Evolutionary conservation across 352 stramenopile species (phyloP).

Genomic region (Phytophthora pluvialis): DNA sequence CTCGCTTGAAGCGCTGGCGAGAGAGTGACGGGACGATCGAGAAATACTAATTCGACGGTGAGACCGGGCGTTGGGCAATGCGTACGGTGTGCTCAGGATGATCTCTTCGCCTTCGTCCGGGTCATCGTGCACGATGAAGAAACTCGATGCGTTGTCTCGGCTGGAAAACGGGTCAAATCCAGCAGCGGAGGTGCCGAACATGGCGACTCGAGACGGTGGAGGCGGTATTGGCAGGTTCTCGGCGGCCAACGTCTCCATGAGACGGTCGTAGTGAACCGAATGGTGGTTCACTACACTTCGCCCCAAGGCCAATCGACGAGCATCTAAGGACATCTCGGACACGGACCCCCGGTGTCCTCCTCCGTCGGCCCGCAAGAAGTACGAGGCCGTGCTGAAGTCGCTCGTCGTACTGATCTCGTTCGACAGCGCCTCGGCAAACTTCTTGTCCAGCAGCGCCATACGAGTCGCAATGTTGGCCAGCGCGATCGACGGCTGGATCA

Average conservation of each 20-base stretch:
- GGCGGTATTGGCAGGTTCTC: slow-evolving; percentile 51
- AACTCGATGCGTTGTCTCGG: slow-evolving; percentile 47
- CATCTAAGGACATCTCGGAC: slow-evolving; percentile 50
- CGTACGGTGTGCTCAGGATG: slow-evolving; percentile 15
- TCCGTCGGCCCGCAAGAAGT: slow-evolving; percentile 57
- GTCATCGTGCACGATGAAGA: slow-evolving; percentile 59
- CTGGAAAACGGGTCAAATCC: slow-evolving; percentile 57
- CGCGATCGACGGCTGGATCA: slow-evolving; percentile 72
- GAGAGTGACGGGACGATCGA: slow-evolving; percentile 3
- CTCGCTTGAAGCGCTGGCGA: slow-evolving; percentile 4
- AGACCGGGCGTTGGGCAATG: slow-evolving; percentile 1
- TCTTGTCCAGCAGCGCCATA: slow-evolving; percentile 61
- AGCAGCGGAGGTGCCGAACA: slow-evolving; percentile 63
- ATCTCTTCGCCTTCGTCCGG: slow-evolving; percentile 39
- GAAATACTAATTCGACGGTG: slow-evolving; percentile 11
- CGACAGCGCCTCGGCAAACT: slow-evolving; percentile 43
- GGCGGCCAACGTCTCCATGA: slow-evolving; percentile 37
- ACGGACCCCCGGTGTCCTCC: slow-evolving; percentile 24
- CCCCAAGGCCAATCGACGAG: slow-evolving; percentile 44
- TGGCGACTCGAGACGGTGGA: slow-evolving; percentile 64
- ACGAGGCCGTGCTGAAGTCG: slow-evolving; percentile 59
- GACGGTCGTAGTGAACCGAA: slow-evolving; percentile 63
- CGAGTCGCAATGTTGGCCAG: slow-evolving; percentile 70
- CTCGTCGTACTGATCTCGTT: slow-evolving; percentile 58
- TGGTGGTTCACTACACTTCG: slow-evolving; percentile 76